Percentiles rank a stretch among this genome's conserved stretches.
Conservation (phyloP, 1,284 basidiomycete genomes). For the Filobasidium uniguttulatum region DNA sequence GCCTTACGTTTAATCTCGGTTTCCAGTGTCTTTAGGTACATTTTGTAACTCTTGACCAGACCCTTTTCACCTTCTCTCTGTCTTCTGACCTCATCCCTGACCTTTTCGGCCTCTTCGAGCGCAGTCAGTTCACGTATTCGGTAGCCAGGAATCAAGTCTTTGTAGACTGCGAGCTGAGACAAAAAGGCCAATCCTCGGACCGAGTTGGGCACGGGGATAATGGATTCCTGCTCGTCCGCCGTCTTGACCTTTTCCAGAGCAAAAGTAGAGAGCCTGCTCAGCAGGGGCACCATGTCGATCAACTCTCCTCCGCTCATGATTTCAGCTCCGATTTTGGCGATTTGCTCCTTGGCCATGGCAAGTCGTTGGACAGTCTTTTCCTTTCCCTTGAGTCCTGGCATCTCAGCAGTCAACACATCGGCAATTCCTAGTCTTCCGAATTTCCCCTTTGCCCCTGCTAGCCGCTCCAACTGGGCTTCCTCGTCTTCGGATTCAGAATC, state of each 20-base stretch:
- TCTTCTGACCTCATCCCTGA: slow-evolving; percentile 79
- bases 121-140: slow-evolving; percentile 77
- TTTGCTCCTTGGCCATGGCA: slow-evolving; percentile 73
- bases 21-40: slow-evolving; percentile 74
- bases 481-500: slow-evolving; percentile 40
- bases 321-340: slow-evolving; percentile 75
- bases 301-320: slow-evolving; percentile 57
- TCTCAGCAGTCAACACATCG: slow-evolving; percentile 45
- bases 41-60: slow-evolving; percentile 78
- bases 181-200: slow-evolving; percentile 80
- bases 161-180: slow-evolving; percentile 86
- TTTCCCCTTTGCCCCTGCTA: slow-evolving; percentile 38
- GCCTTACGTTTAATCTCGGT: slow-evolving; percentile 64
- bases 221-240: slow-evolving; percentile 47
- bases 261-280: slow-evolving; percentile 75
- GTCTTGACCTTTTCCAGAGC: slow-evolving; percentile 57
- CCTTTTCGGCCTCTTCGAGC: slow-evolving; percentile 80
- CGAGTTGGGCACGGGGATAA: slow-evolving; percentile 60
- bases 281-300: slow-evolving; percentile 47
- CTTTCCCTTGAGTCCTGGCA: slow-evolving; percentile 6
- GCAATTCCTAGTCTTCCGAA: slow-evolving; percentile 68
- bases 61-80: slow-evolving; percentile 94
- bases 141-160: slow-evolving; percentile 74
- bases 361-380: slow-evolving; percentile 46
- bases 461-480: slow-evolving; percentile 30